These are phyloP conservation scores for Diaporthe amygdali DNA, from an alignment of 2,329 filamentous ascomycete genomes.

Conservation along the genomic window DNA sequence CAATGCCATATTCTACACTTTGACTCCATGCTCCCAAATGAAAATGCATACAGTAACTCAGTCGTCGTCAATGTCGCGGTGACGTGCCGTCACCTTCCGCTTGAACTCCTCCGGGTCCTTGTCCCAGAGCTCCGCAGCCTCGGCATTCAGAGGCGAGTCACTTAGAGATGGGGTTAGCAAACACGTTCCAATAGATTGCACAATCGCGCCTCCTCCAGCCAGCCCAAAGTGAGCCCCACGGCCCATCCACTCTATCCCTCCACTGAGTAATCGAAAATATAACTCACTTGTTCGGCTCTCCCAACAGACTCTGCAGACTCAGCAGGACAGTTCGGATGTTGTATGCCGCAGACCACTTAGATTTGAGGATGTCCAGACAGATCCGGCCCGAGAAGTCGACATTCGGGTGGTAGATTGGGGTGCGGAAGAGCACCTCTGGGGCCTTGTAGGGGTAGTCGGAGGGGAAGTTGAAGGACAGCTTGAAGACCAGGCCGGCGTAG, in stretches of 20 bases:
- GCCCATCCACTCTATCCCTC: background rate
- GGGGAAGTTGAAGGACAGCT: constrained; percentile 90
- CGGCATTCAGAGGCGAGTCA: constrained; percentile 91
- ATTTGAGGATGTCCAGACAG: constrained; percentile 97
- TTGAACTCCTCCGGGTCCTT: constrained; percentile 87
- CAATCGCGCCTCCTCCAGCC: background rate
- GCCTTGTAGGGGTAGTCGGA: constrained; percentile 91
- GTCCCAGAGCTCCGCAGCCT: constrained; percentile 96
- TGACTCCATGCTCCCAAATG: constrained; percentile 26
- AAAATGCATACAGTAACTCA: constrained; percentile 37
- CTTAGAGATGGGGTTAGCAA: constrained; percentile 51
- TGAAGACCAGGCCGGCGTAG: constrained; percentile 86
- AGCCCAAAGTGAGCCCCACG: background rate
- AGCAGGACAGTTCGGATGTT: constrained; percentile 93
- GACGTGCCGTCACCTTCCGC: constrained; percentile 69
- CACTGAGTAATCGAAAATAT: background rate
- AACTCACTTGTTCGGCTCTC: constrained; percentile 96
- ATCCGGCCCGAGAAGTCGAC: constrained; percentile 97
- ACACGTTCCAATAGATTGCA: background rate
- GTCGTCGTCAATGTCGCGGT: constrained; percentile 70
- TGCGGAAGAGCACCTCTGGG: constrained; percentile 94
- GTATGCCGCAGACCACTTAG: constrained; percentile 98
- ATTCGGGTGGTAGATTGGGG: constrained; percentile 98
- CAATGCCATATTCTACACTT: constrained; percentile 16
- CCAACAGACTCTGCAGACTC: constrained; percentile 92